Percentiles rank a stretch among this genome's conserved stretches.
phyloP scores from a whole-genome alignment of 2,329 filamentous ascomycete species.

The Ascochyta fabae region DNA sequence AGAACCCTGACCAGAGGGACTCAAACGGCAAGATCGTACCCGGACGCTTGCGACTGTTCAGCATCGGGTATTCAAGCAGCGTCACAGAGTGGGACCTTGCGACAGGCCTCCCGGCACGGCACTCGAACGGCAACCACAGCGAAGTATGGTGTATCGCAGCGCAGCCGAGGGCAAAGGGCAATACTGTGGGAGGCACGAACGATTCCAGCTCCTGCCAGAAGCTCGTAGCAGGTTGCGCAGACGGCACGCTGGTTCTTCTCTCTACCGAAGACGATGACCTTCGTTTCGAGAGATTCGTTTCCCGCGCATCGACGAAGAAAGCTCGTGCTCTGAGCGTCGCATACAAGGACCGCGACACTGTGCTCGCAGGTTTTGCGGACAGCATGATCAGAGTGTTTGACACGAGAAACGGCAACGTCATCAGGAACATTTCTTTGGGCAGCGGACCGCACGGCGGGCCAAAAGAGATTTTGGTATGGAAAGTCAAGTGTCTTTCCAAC shows the following conservation, averaged over 20 bases:
- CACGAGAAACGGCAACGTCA: slow-evolving; percentile 74
- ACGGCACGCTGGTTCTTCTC: slow-evolving; percentile 86
- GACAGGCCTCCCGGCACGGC: slow-evolving; percentile 76
- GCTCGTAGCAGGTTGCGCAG: slow-evolving; percentile 86
- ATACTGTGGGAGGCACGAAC: slow-evolving; percentile 19
- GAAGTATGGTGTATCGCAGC: slow-evolving; percentile 96
- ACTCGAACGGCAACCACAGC: slow-evolving; percentile 90
- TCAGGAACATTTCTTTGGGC: slow-evolving; percentile 86
- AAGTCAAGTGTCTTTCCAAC: slow-evolving; percentile 83
- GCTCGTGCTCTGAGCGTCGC: slow-evolving; percentile 88
- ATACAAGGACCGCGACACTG: slow-evolving; percentile 82
- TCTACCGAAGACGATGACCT: slow-evolving; percentile 85
- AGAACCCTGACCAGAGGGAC: slow-evolving; percentile 76
- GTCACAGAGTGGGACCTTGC: slow-evolving; percentile 95
- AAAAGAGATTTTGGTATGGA: slow-evolving; percentile 90
- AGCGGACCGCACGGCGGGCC: slow-evolving; percentile 76
- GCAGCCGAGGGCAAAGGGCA: slow-evolving; percentile 68
- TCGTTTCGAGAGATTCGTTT: slow-evolving; percentile 76
- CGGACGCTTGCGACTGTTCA: slow-evolving; percentile 87
- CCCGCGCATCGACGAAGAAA: slow-evolving; percentile 80
- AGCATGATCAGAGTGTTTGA: slow-evolving; percentile 93
- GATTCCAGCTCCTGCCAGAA: slow-evolving; percentile 56
- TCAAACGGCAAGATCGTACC: slow-evolving; percentile 64
- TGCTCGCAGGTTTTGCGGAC: slow-evolving; percentile 94
- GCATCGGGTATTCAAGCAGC: slow-evolving; percentile 89